phyloP scores from a whole-genome alignment of 306 rosid species.

The Vicia villosa region DNA sequence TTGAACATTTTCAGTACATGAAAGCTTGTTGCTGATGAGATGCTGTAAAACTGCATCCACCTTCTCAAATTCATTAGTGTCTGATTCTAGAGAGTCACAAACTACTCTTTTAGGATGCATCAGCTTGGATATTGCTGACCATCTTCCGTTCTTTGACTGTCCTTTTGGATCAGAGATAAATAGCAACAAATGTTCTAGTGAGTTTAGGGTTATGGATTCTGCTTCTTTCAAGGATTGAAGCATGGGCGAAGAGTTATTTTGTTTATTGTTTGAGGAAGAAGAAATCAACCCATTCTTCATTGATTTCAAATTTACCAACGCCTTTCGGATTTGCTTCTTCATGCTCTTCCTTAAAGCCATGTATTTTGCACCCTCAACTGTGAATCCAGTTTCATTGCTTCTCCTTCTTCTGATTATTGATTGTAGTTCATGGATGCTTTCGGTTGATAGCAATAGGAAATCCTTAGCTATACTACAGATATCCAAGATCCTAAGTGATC shows the following conservation, averaged over 20 bases:
- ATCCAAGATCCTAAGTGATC: constrained; percentile 43
- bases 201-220: constrained; percentile 30
- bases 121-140: constrained; percentile 42
- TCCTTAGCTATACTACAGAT: constrained; percentile 23
- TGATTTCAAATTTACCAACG: constrained; percentile 35
- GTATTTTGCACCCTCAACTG: constrained; percentile 28
- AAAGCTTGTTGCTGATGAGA: too few relatives aligned
- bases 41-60: constrained; percentile 21
- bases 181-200: constrained; percentile 34
- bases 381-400: constrained; percentile 23
- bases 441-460: constrained; percentile 28
- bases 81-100: constrained; percentile 27
- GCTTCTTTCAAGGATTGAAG: constrained; percentile 29
- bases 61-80: constrained; percentile 25
- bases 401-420: constrained; percentile 32
- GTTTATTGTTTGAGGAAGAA: constrained; percentile 15
- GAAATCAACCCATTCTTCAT: constrained; percentile 4
- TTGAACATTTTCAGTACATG: too few relatives aligned
- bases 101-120: constrained; percentile 32
- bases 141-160: constrained; percentile 26
- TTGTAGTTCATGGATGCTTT: constrained; percentile 33
- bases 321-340: constrained; percentile 35
- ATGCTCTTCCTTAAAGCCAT: constrained; percentile 26
- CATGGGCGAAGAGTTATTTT: neutral
- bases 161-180: constrained; percentile 34